These are phyloP conservation scores for Noccaea bulbosa DNA, from an alignment of 345 rosid species.

Conservation along the genomic window DNA sequence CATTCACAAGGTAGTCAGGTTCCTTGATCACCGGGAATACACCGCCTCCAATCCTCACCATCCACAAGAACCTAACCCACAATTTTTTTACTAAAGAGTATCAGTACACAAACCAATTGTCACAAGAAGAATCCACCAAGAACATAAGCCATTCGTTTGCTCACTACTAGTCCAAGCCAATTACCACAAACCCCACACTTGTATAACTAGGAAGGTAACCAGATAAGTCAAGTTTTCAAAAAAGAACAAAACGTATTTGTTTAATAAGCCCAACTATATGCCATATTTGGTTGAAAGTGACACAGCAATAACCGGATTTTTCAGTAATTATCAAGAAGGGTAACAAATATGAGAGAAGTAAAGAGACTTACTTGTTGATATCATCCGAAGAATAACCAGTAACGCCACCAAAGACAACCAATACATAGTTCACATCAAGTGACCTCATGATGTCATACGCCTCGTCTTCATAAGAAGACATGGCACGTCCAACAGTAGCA, in stretches of 20 bases:
- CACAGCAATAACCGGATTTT: too few relatives aligned
- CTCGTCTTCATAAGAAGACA: constrained; percentile 97
- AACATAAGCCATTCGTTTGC: neutral
- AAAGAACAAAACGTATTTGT: too few relatives aligned
- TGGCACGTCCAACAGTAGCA: constrained; percentile 99
- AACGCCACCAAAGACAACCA: constrained; percentile 98
- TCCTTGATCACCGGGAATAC: constrained; percentile 97
- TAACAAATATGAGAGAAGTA: too few relatives aligned
- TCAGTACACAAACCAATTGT: constrained; percentile 17
- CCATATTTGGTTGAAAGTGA: too few relatives aligned
- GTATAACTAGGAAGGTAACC: neutral
- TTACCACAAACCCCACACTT: constrained; percentile 7
- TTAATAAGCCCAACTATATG: too few relatives aligned
- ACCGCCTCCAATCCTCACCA: constrained; percentile 99
- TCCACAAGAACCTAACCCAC: constrained; percentile 86
- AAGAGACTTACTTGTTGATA: constrained; percentile 82
- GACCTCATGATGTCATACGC: constrained; percentile 96
- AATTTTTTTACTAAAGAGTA: neutral
- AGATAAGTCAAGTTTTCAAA: too few relatives aligned
- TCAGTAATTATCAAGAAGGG: too few relatives aligned
- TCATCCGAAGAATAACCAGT: constrained; percentile 99
- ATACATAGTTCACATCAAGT: constrained; percentile 93
- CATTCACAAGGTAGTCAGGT: constrained; percentile 96
- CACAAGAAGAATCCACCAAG: neutral
- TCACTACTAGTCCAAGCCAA: neutral